A percentile compares a stretch with the other conserved stretches of the same genome.
Evolutionary conservation across 495 filamentous ascomycete genomes (phyloP).

Genomic region (Lepraria neglecta): DNA sequence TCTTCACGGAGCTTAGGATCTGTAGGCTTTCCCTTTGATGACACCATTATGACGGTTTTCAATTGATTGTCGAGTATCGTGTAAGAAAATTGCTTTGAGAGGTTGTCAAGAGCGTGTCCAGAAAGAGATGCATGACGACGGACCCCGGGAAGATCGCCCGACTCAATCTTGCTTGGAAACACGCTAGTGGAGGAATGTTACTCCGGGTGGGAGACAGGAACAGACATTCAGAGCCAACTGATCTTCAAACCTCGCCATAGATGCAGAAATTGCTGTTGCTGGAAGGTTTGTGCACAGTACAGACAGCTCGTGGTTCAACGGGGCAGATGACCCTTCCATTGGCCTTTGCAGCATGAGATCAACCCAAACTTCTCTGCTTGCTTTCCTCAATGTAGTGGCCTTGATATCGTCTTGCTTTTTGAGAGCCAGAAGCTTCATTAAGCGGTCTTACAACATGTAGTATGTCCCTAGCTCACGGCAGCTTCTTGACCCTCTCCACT

Average conservation of each 20-base stretch:
- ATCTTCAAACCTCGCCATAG: too few species aligned
- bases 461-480: not conserved
- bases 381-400: too few species aligned
- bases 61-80: not conserved
- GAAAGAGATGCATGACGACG: slow-evolving; percentile 23
- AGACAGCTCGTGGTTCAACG: too few species aligned
- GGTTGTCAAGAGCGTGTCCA: slow-evolving; percentile 19
- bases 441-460: not conserved
- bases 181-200: slow-evolving; percentile 17
- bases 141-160: slow-evolving; percentile 15
- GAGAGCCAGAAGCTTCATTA: not conserved
- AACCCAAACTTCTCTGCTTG: too few species aligned
- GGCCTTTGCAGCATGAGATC: too few species aligned
- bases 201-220: not conserved
- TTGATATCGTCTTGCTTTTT: not conserved
- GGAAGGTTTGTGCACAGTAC: too few species aligned
- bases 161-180: slow-evolving; percentile 14
- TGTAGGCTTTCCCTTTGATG: slow-evolving; percentile 49
- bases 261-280: too few species aligned
- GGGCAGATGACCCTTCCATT: too few species aligned
- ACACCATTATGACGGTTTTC: slow-evolving; percentile 32
- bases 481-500: slow-evolving; percentile 38
- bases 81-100: slow-evolving; percentile 7
- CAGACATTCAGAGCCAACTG: not conserved
- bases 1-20: slow-evolving; percentile 47